Percentiles rank a stretch among this genome's conserved stretches.
phyloP scores from a whole-genome alignment of 768 basidiomycete genomes.

The Suillus plorans region DNA sequence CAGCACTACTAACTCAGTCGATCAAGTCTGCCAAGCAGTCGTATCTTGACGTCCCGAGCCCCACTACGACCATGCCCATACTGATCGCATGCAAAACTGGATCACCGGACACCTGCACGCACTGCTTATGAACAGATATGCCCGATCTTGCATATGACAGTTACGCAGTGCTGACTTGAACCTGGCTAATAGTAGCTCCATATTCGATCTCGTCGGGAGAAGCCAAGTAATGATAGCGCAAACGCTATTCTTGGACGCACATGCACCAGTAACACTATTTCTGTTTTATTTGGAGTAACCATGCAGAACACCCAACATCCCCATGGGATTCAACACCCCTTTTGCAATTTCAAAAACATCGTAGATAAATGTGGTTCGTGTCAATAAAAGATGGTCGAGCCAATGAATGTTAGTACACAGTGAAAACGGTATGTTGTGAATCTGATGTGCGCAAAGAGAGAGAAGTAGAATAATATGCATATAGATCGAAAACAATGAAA shows the following conservation, averaged over 20 bases:
- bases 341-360: constrained; percentile 14
- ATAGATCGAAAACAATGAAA: neutral
- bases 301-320: constrained; percentile 2
- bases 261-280: neutral
- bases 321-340: constrained; percentile 21
- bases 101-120: neutral
- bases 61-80: neutral
- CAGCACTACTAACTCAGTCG: neutral
- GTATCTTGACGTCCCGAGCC: neutral
- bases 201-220: neutral
- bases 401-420: constrained; percentile 25
- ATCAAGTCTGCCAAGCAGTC: neutral
- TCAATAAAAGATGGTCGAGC: neutral
- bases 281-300: neutral
- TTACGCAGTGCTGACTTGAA: neutral
- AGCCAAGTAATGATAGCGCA: too few relatives aligned
- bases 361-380: neutral
- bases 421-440: constrained; percentile 18
- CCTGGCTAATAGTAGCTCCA: neutral
- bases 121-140: neutral
- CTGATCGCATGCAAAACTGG: neutral
- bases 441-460: constrained; percentile 9
- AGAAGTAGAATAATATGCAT: neutral
- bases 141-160: neutral
- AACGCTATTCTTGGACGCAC: neutral